Evolutionary conservation across 345 rosid species (phyloP), one percentile per base, ranked within the genome.

Genomic region (Cardiospermum halicacabum): DNA sequence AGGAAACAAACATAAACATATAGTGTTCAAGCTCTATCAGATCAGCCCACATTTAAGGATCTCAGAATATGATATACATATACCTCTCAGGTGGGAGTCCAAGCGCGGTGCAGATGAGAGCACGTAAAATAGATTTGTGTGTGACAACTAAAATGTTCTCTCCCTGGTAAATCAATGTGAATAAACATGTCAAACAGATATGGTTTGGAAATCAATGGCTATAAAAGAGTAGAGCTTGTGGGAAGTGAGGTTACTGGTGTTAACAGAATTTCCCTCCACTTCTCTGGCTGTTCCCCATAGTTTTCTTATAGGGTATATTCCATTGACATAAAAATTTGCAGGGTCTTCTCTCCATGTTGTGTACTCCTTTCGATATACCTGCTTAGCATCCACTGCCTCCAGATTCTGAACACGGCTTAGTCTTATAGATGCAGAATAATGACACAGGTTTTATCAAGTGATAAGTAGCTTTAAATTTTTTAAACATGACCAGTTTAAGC

Each of bases 311-410:
- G 91, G 88, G 74, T 85, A 85, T 61, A 85, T 54, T 15, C 91
- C 88, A 42, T 85, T 81, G 47, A 85, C 83, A 7, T 61, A 5
- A 62, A 85, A 85, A 72, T 81, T 81, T 9, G 84, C 71, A 24
- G 88, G 86, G 68, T 85, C 78, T 66, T 83, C 86, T 70, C 91
- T 79, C 91, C 91, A 85, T 34, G 77, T 37, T 30, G 56, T 60
- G 55, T 74, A 79, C 79, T 83, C 88, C 65, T 68, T 77, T 1
- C 84, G 86, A 75, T 83, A 81, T 57, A 26, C 76, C 70, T 64
- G 68, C 82, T 37, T 75, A 62, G 83, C 88, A 70, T 85, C 91
- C 80, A 71, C 88, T 85, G 88, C 88, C 91, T 83, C 84, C 75
- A 77, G 74, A 77, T 79, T 69, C 88, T 81, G 84, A 79, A 77